Evolutionary conservation across 768 basidiomycete species (phyloP), one percentile per base, ranked within the genome.

Genomic region (Pholiota molesta): DNA sequence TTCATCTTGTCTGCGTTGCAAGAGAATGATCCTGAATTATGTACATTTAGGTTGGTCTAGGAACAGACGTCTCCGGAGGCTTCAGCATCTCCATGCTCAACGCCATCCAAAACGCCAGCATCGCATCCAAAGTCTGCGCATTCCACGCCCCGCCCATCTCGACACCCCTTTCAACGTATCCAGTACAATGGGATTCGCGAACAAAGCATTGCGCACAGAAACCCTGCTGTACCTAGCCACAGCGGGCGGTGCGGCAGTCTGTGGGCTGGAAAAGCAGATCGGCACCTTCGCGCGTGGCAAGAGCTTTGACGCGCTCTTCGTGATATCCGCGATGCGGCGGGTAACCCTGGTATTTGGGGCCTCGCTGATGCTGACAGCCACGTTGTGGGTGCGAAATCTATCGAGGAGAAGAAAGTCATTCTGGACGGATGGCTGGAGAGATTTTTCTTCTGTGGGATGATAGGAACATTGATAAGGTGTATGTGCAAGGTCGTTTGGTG

Each of bases 41-140:
- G n/a, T 3, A 49, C 13, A 5, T 29, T n/a, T 62, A 95, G 94
- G 92, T 98, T 63, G 94, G 95, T 17, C 78, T 99, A n/a, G 97
- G 97, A 2, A 96, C 96, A 55, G 95, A 97, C 71, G 88, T 92
- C 57, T 91, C 94, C 1, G 97, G 97, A 11, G 96, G 97, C 4
- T 93, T 86, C 73, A 86, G 85, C 10, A 81, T 88, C 3, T 96
- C 94, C 5, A 91, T 98, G 62, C 79, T 97, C 62, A 84, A 81
- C 23, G 81, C 83, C 16, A 82, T 95, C 52, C 90, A 88, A 72
- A 83, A 92, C 77, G 84, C 90, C 45, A 86, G 92, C 78, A 84
- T 90, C 52, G 87, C 91, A 16, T 90, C 94, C 23, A 98, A 97
- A 74, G 82, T 93, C 59, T 53, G 57, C 60, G 55, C 65, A 8